Evolutionary conservation across 75 land plant species (phyloP).

Genomic region (Pinus albicaulis): DNA sequence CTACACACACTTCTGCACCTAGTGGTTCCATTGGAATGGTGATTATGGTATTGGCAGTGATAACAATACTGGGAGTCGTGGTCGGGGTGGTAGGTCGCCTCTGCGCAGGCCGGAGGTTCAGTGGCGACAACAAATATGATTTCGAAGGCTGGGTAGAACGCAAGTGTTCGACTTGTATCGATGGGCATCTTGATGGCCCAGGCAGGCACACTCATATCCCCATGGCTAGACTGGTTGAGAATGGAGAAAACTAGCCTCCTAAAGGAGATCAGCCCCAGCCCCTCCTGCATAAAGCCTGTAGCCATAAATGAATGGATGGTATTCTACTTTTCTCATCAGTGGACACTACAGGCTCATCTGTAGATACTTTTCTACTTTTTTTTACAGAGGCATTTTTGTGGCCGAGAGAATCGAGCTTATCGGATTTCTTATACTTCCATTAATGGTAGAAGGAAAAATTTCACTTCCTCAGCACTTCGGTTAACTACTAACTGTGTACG

Average conservation of each 20-base stretch:
- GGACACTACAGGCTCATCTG: too few relatives aligned
- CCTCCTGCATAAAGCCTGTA: not conserved
- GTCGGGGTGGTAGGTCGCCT: conserved; percentile 45
- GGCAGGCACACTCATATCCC: conserved; percentile 4
- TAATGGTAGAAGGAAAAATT: too few relatives aligned
- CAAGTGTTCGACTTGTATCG: conserved; percentile 55
- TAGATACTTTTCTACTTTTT: too few relatives aligned
- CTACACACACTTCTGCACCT: conserved; percentile 3
- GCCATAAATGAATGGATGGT: too few relatives aligned
- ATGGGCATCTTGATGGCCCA: conserved; percentile 25
- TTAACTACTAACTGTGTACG: too few relatives aligned
- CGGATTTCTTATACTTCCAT: too few relatives aligned
- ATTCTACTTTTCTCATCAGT: too few relatives aligned
- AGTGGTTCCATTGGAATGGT: conserved; percentile 37
- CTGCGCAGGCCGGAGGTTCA: conserved; percentile 41
- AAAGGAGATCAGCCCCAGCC: not conserved
- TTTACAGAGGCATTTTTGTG: too few relatives aligned
- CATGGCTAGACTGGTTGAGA: not conserved
- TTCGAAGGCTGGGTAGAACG: conserved; percentile 51
- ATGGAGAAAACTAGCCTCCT: not conserved
- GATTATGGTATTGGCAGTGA: conserved; percentile 46
- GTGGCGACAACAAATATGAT: conserved; percentile 37
- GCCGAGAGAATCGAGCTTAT: too few relatives aligned
- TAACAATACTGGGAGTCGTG: conserved; percentile 37
- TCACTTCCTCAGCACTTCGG: too few relatives aligned